Evolutionary conservation across 495 filamentous ascomycete species (phyloP), one percentile per base, ranked within the genome.

Genomic region (Aspergillus olivimuriae): DNA sequence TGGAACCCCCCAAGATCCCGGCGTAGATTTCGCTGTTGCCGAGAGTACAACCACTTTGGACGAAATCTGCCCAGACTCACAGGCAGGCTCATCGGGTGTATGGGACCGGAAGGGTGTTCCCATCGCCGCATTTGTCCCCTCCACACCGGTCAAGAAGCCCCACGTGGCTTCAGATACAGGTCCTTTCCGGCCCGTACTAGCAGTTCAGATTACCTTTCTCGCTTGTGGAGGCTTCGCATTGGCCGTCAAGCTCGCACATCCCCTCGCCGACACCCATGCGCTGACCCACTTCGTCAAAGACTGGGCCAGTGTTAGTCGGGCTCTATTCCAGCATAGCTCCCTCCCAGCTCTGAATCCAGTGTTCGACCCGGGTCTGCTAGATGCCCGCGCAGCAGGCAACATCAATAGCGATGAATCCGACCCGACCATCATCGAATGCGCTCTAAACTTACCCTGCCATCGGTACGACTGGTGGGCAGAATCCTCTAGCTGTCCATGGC

Each of bases 231-330:
- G 68, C 3, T 64, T 62, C 30, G 63, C 62, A 2, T 31, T 77
- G 4, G 58, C 63, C 21, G 53, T 72, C 15, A 66, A 60, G 30
- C 40, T 73, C 1, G 58, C 68, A 0, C 75, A 80, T 49, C 62
- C 63, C 12, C 51, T 78, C 4, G 65, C 66, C 1, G 76, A 80
- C 53, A 70, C 72, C 2, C 53, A 66, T 20, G 34, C 67, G 1
- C 43, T 80, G n/a, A 52, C 66, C 10, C 47, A 60, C 14, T 78
- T 80, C 22, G 57, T 66, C 4, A 62, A 74, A 21, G 57, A 66
- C 23, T 76, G 68, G 72, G 62, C 67, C 14, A 44, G 21, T 6
- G 55, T 56, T 14, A 59, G 48, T 39, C 51, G 42, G 9, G 48
- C 51, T 23, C 34, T 58, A 7, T 21, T 50, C 1, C 40, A 41